phyloP scores from a whole-genome alignment of 2,329 filamentous ascomycete genomes.

The Arthrobotrys conoides region DNA sequence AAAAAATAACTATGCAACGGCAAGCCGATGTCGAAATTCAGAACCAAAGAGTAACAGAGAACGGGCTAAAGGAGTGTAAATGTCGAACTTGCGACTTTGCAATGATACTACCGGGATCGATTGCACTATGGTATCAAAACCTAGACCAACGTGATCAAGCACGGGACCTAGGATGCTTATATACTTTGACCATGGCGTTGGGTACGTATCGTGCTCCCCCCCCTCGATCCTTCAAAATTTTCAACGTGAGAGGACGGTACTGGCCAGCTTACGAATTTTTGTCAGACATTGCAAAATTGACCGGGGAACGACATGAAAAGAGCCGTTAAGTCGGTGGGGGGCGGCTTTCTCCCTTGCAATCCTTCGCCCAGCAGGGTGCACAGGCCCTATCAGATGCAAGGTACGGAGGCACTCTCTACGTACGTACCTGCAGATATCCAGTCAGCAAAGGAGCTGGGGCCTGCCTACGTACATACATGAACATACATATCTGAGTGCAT shows the following conservation, averaged over 20 bases:
- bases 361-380: conserved; percentile 27
- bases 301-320: conserved; percentile 12
- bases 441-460: conserved; percentile 12
- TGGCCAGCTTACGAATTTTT: conserved; percentile 50
- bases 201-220: conserved; percentile 10
- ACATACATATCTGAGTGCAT: conserved; percentile 24
- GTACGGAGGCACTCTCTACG: not conserved
- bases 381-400: conserved; percentile 50
- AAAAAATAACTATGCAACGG: conserved; percentile 2
- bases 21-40: conserved; percentile 4
- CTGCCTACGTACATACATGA: conserved; percentile 2
- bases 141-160: conserved; percentile 48
- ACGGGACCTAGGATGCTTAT: conserved; percentile 37
- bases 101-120: conserved; percentile 44
- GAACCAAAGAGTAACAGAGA: not conserved
- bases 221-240: conserved; percentile 15
- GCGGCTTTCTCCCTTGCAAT: conserved; percentile 27
- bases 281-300: conserved; percentile 41
- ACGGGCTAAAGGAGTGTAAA: conserved; percentile 49
- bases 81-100: conserved; percentile 50
- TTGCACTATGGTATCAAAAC: conserved; percentile 11
- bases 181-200: conserved; percentile 52
- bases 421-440: conserved; percentile 18
- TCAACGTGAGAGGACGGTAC: conserved; percentile 6
- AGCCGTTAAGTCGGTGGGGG: conserved; percentile 34